Evolutionary conservation across 2,329 filamentous ascomycete species (phyloP), one percentile per base, ranked within the genome.

Genomic region (Diaporthe sp.): DNA sequence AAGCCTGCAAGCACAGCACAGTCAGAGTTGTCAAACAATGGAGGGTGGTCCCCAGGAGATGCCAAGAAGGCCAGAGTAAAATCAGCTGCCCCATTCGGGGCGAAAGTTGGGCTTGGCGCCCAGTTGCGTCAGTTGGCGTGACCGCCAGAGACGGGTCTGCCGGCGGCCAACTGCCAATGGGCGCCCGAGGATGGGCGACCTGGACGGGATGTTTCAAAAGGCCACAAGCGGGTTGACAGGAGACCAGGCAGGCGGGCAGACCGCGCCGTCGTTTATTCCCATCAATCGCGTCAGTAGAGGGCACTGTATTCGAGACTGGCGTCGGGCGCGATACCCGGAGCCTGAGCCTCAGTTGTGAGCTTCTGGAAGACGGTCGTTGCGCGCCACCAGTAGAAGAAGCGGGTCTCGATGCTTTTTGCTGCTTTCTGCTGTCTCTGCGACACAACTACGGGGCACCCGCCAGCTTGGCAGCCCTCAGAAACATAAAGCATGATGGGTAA

Each of bases 71-170:
- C 49, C 65, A 55, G 34, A 69, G 65, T 69, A 31, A 55, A 55
- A 69, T 55, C 65, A 69, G 49, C 49, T 69, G 65, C 65, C 46
- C 65, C 46, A 69, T 55, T 69, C n/a, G 49, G 65, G 65, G 65
- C 34, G 49, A 55, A 51, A 22, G 49, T 19, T n/a, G 49, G 49
- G 13, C 65, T 69, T 69, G 65, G 65, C 65, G 34, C 46, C 62
- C 49, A 55, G 46, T 69, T 55, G 46, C 49, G 65, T 69, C 49
- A 55, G 49, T 49, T 69, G 25, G 65, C 65, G 65, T 69, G 65
- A 69, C 65, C 65, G 65, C 65, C 49, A 55, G 65, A 39, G 49
- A 69, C 65, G 65, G 65, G 65, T 69, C 65, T 69, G 46, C 65
- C 65, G 49, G 49, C 65, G 46, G 65, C 46, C 65, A 53, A 10